Percentiles rank a stretch among this genome's conserved stretches.
phyloP scores from a whole-genome alignment of 176 grass and related monocot genomes.

The Aegilops speltoides region DNA sequence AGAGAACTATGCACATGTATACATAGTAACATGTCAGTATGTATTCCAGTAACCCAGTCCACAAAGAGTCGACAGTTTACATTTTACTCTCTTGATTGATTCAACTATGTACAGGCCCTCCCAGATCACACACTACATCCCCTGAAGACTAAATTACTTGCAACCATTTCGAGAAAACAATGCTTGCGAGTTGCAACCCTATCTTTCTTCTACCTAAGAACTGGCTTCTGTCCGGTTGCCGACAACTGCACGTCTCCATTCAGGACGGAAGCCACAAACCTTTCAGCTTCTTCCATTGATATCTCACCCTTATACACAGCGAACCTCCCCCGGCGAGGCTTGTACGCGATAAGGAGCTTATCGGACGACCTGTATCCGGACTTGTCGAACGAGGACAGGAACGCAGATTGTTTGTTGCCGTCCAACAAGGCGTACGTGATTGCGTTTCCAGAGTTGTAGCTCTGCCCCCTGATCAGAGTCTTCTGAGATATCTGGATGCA shows the following conservation, averaged over 20 bases:
- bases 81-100: background rate
- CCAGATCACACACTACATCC: background rate
- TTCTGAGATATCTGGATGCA: slow-evolving; percentile 79
- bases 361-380: slow-evolving; percentile 52
- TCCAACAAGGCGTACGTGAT: slow-evolving; percentile 67
- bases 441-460: slow-evolving; percentile 37
- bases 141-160: slow-evolving; percentile 6
- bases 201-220: slow-evolving; percentile 39
- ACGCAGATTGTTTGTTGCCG: slow-evolving; percentile 55
- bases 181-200: slow-evolving; percentile 12
- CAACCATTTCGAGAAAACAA: slow-evolving; percentile 15
- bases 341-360: slow-evolving; percentile 76
- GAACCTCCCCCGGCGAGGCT: slow-evolving; percentile 63
- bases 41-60: background rate
- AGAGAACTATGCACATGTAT: no score
- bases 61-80: background rate
- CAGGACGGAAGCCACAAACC: slow-evolving; percentile 68
- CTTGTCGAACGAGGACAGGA: slow-evolving; percentile 68
- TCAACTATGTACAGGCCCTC: slow-evolving; percentile 31
- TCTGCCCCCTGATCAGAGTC: slow-evolving; percentile 66
- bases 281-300: slow-evolving; percentile 74
- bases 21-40: background rate
- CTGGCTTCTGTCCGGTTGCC: slow-evolving; percentile 47
- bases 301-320: slow-evolving; percentile 41
- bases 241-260: slow-evolving; percentile 78